Conservation (phyloP, 768 basidiomycete species). For the Xerocomellus dryophilus region DNA sequence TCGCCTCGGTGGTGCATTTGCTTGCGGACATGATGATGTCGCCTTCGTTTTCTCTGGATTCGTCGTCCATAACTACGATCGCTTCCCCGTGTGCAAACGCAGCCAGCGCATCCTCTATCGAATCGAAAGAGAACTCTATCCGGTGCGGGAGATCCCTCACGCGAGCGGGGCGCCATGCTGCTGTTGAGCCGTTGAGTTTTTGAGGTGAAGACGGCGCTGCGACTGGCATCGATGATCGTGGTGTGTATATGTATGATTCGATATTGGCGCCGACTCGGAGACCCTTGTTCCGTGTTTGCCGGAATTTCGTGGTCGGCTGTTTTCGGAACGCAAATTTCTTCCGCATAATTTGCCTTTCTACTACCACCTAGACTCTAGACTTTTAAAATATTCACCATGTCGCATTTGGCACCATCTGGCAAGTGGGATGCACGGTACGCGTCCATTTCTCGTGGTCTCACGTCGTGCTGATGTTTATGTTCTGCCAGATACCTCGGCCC, state of each 20-base stretch:
- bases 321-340: not conserved
- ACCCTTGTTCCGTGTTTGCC: too few relatives aligned
- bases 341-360: slow-evolving; percentile 1
- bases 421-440: slow-evolving; percentile 76
- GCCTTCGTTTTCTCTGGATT: slow-evolving; percentile 93
- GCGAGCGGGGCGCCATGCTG: slow-evolving; percentile 24
- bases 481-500: slow-evolving; percentile 59
- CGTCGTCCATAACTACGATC: slow-evolving; percentile 97
- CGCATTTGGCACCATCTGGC: slow-evolving; percentile 45
- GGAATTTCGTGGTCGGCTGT: not conserved
- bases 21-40: slow-evolving; percentile 89
- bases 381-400: slow-evolving; percentile 37
- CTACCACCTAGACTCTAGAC: slow-evolving; percentile 4
- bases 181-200: slow-evolving; percentile 13
- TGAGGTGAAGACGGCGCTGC: not conserved
- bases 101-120: slow-evolving; percentile 72
- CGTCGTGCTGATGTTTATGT: not conserved
- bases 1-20: slow-evolving; percentile 87
- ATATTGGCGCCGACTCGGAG: too few relatives aligned
- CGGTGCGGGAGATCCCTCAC: slow-evolving; percentile 22
- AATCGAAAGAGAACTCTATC: slow-evolving; percentile 64
- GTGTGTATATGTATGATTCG: not conserved
- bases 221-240: slow-evolving; percentile 13
- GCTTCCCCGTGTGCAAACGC: slow-evolving; percentile 83
- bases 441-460: not conserved